Evolutionary conservation across 805 yeast species (phyloP).

Genomic region (Wickerhamomyces subpelliculosus): DNA sequence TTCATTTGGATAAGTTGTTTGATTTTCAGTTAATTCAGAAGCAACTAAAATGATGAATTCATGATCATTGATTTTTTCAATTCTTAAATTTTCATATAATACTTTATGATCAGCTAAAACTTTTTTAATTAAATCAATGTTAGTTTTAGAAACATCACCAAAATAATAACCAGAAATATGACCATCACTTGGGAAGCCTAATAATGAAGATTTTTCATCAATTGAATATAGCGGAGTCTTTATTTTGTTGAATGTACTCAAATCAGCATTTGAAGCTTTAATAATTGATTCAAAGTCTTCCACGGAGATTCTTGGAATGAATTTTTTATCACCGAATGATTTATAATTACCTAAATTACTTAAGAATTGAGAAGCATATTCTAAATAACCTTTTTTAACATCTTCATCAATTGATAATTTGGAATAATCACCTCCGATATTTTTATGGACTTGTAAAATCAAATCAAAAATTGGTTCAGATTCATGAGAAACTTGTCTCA

Average conservation of each 20-base stretch:
- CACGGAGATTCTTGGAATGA: conserved; percentile 55
- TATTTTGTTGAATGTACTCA: conserved; percentile 29
- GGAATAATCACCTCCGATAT: conserved; percentile 40
- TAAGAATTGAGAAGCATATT: conserved; percentile 70
- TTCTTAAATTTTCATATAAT: conserved; percentile 76
- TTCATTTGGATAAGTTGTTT: conserved; percentile 46
- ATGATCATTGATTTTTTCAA: conserved; percentile 44
- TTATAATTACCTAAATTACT: conserved; percentile 74
- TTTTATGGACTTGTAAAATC: conserved; percentile 51
- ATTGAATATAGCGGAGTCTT: conserved; percentile 43
- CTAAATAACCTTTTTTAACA: conserved; percentile 44
- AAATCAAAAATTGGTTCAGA: conserved; percentile 71
- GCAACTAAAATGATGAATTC: conserved; percentile 63
- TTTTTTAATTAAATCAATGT: conserved; percentile 59
- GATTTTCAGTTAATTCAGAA: conserved; percentile 45
- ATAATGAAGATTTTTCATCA: conserved; percentile 39
- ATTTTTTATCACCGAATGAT: conserved; percentile 85
- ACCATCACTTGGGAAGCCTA: conserved; percentile 77
- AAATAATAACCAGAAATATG: conserved; percentile 72
- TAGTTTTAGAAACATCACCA: conserved; percentile 44
- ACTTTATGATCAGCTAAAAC: conserved; percentile 57
- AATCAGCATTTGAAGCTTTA: conserved; percentile 28
- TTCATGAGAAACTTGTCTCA: conserved; percentile 79
- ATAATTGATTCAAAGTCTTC: conserved; percentile 45
- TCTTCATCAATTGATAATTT: conserved; percentile 30